These are phyloP conservation scores for Aureobasidium pullulans DNA, from an alignment of 2,329 filamentous ascomycete species.

Conservation along the genomic window DNA sequence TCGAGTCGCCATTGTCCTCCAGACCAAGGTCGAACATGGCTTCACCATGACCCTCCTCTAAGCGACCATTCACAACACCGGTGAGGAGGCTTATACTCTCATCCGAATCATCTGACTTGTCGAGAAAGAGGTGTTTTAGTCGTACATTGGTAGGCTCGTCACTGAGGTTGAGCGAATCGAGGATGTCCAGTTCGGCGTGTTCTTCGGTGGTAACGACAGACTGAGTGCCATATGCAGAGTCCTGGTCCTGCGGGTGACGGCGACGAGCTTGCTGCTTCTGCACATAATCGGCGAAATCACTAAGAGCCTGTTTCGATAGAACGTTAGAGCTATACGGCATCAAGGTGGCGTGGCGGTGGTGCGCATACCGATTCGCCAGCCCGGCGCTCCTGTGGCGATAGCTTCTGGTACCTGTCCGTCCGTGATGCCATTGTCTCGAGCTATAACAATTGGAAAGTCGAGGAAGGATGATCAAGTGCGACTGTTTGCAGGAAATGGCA, in stretches of 20 bases:
- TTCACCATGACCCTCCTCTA: conserved; percentile 82
- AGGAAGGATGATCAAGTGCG: background rate
- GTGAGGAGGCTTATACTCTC: conserved; percentile 56
- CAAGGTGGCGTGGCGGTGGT: background rate
- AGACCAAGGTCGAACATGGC: conserved; percentile 85
- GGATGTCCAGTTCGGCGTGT: conserved; percentile 82
- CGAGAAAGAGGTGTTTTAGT: conserved; percentile 70
- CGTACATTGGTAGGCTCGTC: conserved; percentile 62
- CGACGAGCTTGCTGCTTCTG: conserved; percentile 82
- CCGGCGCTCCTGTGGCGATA: conserved; percentile 68
- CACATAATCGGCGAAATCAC: conserved; percentile 96
- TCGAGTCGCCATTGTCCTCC: conserved; percentile 80
- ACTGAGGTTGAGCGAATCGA: conserved; percentile 67
- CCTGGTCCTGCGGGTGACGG: conserved; percentile 29
- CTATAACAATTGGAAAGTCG: background rate
- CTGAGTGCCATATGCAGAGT: conserved; percentile 24
- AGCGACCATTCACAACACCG: conserved; percentile 57
- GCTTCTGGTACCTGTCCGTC: conserved; percentile 32
- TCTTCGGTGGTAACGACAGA: conserved; percentile 45
- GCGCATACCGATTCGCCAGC: conserved; percentile 72
- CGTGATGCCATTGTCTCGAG: conserved; percentile 24
- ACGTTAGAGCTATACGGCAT: background rate
- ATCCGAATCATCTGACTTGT: conserved; percentile 46
- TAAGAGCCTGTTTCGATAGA: conserved; percentile 55
- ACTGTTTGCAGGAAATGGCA: background rate